Base-by-base conservation (phyloP, 768 basidiomycete species). In the Mycena rosella region DNA sequence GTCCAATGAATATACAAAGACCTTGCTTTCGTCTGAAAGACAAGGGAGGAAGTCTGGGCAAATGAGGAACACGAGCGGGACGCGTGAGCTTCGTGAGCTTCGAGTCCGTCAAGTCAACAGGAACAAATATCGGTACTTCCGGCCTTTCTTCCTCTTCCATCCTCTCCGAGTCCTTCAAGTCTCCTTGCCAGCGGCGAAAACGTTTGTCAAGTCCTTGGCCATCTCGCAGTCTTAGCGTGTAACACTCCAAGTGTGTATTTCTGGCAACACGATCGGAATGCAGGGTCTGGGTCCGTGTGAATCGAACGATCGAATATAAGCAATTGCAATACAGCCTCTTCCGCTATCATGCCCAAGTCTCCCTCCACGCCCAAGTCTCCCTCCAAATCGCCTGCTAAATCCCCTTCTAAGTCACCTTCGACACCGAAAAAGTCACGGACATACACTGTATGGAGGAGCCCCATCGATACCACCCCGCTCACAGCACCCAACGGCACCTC, bases 381-480 rank as follows among this genome's bases (percentile, higher is more conserved):
- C 14, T 24, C 45, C 45, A 47, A 47, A 26, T 26, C 45, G 10
- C 44, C 44, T 8, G 26, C 30, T 7, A 59, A 65, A 47, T 53
- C 64, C n/a, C 30, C 56, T 36, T 30, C 48, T 5, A 59, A 52
- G 24, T 10, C 64, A 1, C 65, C 65, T 13, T 66, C 65, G 32
- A 66, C 65, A 14, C 65, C 65, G 15, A 60, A 55, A 32, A 60
- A 60, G 38, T 27, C 38, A 26, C 59, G 53, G 14, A 27, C 65
- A n/a, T 60, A 42, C 29, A 17, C 55, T 45, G 55, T 52, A 26
- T 60, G 59, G 51, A 54, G 36, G 44, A 67, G 65, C 29, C 58
- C 65, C 26, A 47, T 60, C 20, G 20, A 24, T 22, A 48, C 51
- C 38, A 22, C 20, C 26, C 56, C 47, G 6, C 65, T 67, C 20